Evolutionary conservation across 1,139 yeast species (phyloP).

Genomic region (Geotrichum fermentans): DNA sequence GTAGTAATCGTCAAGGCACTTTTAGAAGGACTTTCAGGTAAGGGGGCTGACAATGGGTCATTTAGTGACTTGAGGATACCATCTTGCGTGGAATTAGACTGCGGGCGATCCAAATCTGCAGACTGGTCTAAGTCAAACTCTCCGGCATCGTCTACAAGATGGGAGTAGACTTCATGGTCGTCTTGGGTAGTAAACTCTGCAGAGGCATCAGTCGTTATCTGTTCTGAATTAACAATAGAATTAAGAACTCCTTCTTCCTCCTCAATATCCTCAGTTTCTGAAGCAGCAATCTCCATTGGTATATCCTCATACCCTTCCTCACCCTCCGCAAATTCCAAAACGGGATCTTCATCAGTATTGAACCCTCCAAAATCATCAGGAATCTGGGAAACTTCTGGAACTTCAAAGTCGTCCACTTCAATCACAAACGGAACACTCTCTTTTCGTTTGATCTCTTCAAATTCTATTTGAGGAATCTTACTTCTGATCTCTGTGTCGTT

Average conservation of each 20-base stretch:
- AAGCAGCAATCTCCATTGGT: not conserved
- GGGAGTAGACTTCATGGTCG: conserved; percentile 14
- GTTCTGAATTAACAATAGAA: no score
- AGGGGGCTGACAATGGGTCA: not conserved
- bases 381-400: conserved; percentile 8
- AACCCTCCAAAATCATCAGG: conserved; percentile 9
- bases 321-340: no score
- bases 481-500: not conserved
- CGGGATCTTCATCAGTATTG: conserved; percentile 1
- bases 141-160: conserved; percentile 5
- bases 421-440: conserved; percentile 19
- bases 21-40: no score
- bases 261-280: not conserved
- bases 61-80: not conserved
- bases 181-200: conserved; percentile 12
- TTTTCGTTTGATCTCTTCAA: conserved; percentile 6
- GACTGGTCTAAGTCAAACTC: not conserved
- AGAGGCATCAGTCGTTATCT: no score
- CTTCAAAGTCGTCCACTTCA: conserved; percentile 13
- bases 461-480: not conserved
- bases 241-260: no score
- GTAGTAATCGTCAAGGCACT: not conserved
- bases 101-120: no score
- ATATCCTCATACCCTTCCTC: not conserved
- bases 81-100: no score